These are phyloP conservation scores for Coniferiporia weirii DNA, from an alignment of 1,284 basidiomycete genomes.

Conservation along the genomic window DNA sequence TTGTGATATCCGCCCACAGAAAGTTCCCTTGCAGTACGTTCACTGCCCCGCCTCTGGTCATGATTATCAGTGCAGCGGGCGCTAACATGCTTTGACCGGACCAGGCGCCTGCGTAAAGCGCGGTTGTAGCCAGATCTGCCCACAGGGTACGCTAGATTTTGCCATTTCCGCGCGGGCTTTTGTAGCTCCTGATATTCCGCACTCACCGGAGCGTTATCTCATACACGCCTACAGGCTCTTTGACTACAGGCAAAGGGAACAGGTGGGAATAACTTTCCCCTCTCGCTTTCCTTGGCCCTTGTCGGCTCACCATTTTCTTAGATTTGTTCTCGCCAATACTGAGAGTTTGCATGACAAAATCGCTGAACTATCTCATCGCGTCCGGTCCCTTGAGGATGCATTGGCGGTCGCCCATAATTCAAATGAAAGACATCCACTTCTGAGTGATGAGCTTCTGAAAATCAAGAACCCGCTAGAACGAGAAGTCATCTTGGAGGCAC, in stretches of 20 bases:
- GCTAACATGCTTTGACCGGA: background rate
- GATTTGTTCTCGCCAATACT: slow-evolving; percentile 65
- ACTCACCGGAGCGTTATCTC: slow-evolving; percentile 18
- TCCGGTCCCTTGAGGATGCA: slow-evolving; percentile 60
- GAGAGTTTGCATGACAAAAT: slow-evolving; percentile 66
- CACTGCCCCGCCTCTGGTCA: background rate
- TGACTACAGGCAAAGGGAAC: slow-evolving; percentile 70
- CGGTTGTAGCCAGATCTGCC: slow-evolving; percentile 19
- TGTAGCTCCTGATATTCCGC: slow-evolving; percentile 17
- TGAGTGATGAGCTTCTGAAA: slow-evolving; percentile 53
- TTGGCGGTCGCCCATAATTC: slow-evolving; percentile 46
- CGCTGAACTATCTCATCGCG: slow-evolving; percentile 48
- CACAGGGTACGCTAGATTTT: slow-evolving; percentile 33
- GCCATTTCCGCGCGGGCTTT: slow-evolving; percentile 22
- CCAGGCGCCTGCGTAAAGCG: slow-evolving; percentile 20
- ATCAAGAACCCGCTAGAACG: slow-evolving; percentile 62
- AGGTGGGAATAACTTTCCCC: slow-evolving; percentile 33
- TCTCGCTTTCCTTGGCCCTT: slow-evolving; percentile 2
- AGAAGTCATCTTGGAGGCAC: slow-evolving; percentile 38
- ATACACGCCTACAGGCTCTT: slow-evolving; percentile 40
- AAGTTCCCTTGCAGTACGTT: slow-evolving; percentile 20
- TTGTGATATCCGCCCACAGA: slow-evolving; percentile 7
- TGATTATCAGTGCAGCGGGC: background rate
- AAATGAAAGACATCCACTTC: slow-evolving; percentile 46
- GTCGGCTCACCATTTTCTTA: slow-evolving; percentile 23